Conservation (phyloP, 176 grass and related monocot species). For the Elaeis guineensis region DNA sequence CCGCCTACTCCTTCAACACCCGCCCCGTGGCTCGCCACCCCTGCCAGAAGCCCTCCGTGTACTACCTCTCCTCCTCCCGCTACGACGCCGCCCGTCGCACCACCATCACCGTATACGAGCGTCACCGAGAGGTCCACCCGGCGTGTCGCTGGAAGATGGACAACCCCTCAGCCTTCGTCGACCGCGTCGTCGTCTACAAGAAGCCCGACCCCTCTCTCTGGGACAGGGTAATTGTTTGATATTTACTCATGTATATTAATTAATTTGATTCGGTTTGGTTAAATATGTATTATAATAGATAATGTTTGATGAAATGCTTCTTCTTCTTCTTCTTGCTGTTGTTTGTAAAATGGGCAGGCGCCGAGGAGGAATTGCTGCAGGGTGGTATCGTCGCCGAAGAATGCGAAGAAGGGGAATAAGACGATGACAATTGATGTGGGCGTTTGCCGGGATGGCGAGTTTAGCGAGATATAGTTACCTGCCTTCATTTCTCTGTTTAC, state of each 20-base stretch:
- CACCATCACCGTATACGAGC: slow-evolving; percentile 29
- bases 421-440: slow-evolving; percentile 67
- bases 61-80: slow-evolving; percentile 12
- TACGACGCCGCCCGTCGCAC: slow-evolving; percentile 9
- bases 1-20: slow-evolving; percentile 33
- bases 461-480: slow-evolving; percentile 25
- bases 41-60: slow-evolving; percentile 18
- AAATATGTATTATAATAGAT: no score
- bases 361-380: slow-evolving; percentile 93
- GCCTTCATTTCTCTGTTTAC: slow-evolving; percentile 5
- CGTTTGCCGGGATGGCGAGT: slow-evolving; percentile 49
- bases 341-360: slow-evolving; percentile 31
- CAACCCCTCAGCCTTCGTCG: slow-evolving; percentile 46
- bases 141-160: slow-evolving; percentile 64
- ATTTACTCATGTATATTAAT: neutral
- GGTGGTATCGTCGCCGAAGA: slow-evolving; percentile 59
- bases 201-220: slow-evolving; percentile 81
- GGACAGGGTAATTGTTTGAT: slow-evolving; percentile 40
- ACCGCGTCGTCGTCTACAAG: slow-evolving; percentile 73
- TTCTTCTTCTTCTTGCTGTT: neutral
- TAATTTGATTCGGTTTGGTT: neutral
- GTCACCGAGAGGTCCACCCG: slow-evolving; percentile 34
- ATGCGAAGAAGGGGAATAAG: slow-evolving; percentile 29
- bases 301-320: neutral
- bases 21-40: slow-evolving; percentile 4